Evolutionary conservation across 176 grass and related monocot species (phyloP), one percentile per base, ranked within the genome.

Genomic region (Lolium rigidum): DNA sequence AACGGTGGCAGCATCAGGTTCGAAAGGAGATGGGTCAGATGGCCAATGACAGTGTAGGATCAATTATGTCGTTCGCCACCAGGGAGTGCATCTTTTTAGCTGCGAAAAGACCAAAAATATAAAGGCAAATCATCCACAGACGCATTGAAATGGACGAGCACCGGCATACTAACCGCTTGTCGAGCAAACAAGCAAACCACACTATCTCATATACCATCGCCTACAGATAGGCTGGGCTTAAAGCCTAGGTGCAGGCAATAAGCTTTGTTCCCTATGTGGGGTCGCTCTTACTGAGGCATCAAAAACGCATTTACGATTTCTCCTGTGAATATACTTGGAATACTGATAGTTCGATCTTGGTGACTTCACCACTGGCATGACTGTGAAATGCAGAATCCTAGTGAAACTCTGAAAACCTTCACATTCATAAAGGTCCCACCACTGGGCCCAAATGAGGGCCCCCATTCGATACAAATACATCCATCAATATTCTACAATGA

Each of bases 391-490:
- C 39, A 46, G 18, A n/a, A 71, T 71, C 18, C 39, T 46, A 71
- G 10, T 46, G 39, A 46, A 70, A 46, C 37, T 72, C 4, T 22
- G 70, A 38, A 58, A 61, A 31, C 62, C 62, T 65, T 22, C 21
- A n/a, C 58, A 61, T 61, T 22, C 59, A 31, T 64, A 4, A 31
- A 20, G 18, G 17, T 87, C 80, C 69, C 77, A 77, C 66, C 76
- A 80, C 46, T 59, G 8, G 58, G 65, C 69, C 79, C 51, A 24
- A 81, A 71, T 57, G 61, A 81, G 70, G 20, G 10, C 24, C 16
- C 13, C 3, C 14, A 15, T 88, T 62, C 82, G 66, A 15, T 89
- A 86, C 58, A 59, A 85, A 65, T 82, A 54, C 82, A 86, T 67
- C 31, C 58, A 80, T 20, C 28, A 48, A 68, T 83, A 87, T 22